phyloP scores from a whole-genome alignment of 305 asterid species.

The Solanum aculeatissimum region DNA sequence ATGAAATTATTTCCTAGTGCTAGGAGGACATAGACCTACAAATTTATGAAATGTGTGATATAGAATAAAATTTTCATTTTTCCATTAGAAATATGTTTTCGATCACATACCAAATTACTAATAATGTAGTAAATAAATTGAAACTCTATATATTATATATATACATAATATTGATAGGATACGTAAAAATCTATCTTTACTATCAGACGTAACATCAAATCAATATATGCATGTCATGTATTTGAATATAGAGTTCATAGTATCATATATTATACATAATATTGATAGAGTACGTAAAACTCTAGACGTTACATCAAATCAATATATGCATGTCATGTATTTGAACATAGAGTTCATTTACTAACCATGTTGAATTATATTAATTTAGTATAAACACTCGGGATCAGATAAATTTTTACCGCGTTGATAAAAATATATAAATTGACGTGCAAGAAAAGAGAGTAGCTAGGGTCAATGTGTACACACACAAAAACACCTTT shows the following conservation, averaged over 20 bases:
- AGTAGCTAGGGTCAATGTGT: neutral
- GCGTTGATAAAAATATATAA: neutral
- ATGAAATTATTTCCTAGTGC: neutral
- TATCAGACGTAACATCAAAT: neutral
- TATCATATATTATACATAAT: neutral
- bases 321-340: neutral
- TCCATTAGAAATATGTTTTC: neutral
- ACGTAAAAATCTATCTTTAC: neutral
- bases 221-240: neutral
- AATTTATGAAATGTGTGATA: neutral
- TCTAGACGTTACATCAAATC: neutral
- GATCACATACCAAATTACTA: neutral
- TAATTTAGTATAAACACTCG: neutral
- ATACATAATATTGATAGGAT: neutral
- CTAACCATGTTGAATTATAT: neutral
- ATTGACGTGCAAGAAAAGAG: conserved; percentile 1
- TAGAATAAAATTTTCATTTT: neutral
- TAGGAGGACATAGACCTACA: neutral
- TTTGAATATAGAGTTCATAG: neutral
- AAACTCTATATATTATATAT: neutral
- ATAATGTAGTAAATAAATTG: neutral
- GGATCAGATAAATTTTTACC: accelerated
- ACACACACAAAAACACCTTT: neutral
- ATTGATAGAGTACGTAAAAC: neutral
- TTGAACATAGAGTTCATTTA: neutral